Conservation (phyloP, 177 flowering plant genomes). For the Vitis hybrid region DNA sequence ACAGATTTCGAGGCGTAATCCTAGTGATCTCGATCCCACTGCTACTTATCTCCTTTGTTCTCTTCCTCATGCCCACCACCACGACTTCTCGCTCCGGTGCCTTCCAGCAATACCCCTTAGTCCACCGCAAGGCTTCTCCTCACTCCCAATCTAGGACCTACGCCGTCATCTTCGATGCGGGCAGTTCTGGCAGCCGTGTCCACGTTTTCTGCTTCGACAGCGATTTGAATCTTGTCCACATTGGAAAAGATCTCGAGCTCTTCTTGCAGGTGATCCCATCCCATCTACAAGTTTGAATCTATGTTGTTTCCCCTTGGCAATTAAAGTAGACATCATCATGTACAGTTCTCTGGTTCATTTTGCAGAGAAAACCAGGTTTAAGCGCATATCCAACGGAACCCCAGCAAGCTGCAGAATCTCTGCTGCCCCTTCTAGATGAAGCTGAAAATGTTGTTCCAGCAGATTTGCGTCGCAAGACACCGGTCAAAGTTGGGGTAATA, state of each 20-base stretch:
- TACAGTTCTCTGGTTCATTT: not conserved
- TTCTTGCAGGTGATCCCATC: slow-evolving; percentile 55
- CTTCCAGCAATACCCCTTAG: slow-evolving; percentile 17
- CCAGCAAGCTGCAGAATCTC: slow-evolving; percentile 64
- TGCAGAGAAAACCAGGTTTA: slow-evolving; percentile 80
- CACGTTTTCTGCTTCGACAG: slow-evolving; percentile 88
- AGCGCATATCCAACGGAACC: slow-evolving; percentile 76
- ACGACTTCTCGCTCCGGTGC: slow-evolving; percentile 19
- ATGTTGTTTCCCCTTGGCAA: not conserved
- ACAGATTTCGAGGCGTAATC: slow-evolving; percentile 53
- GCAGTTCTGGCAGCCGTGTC: slow-evolving; percentile 95
- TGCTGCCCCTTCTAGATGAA: slow-evolving; percentile 51
- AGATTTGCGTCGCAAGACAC: slow-evolving; percentile 53
- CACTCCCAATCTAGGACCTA: slow-evolving; percentile 28
- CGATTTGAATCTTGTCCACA: slow-evolving; percentile 73
- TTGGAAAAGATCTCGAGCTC: slow-evolving; percentile 85
- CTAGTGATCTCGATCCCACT: slow-evolving; percentile 65
- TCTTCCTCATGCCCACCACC: slow-evolving; percentile 62
- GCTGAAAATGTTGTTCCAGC: slow-evolving; percentile 75
- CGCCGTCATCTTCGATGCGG: slow-evolving; percentile 95
- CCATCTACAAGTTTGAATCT: not conserved
- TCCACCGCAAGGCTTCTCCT: slow-evolving; percentile 22
- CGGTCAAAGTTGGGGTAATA: slow-evolving; percentile 89
- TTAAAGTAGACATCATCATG: too few species aligned
- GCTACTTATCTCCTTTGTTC: slow-evolving; percentile 59